Evolutionary conservation across 768 basidiomycete species (phyloP), one percentile per base, ranked within the genome.

Genomic region (Favolaschia claudopus): DNA sequence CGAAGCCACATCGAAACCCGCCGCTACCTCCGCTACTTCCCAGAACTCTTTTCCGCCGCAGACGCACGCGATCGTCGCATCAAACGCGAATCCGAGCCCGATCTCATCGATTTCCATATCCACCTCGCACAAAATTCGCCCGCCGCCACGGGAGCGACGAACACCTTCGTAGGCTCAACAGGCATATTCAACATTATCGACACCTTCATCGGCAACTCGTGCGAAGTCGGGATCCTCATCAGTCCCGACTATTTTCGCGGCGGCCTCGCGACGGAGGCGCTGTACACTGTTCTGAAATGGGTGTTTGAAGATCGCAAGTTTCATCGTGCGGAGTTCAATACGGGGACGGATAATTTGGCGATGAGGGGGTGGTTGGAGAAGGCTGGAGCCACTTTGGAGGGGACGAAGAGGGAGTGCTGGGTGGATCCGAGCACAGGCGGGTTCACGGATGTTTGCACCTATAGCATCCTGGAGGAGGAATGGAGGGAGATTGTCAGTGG

Each of bases 311-410:
- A 78, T 40, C 69, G 69, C 20, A 73, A 72, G 9, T 57, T 82
- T 24, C 79, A 82, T 53, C 70, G 82, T 25, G 74, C 75, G n/a
- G 73, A 75, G 17, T 79, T 82, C 51, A 74, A 78, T 42, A 82
- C 81, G 2, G 71, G 71, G 13, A 69, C 67, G 31, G 76, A 82
- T 40, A 82, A 85, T 60, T 34, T 69, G 29, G 74, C 73, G 0
- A 84, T 84, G 83, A 71, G 77, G 17, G 67, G 68, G 10, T 85
- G 81, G 82, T 64, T 82, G 42, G 80, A 82, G 52, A 75, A 72
- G 17, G 73, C 77, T 13, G 76, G 74, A 4, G 74, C 76, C 20
- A 72, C 70, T 32, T 56, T 78, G 64, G 81, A 82, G 56, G 77
- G 70, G 7, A 61, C 64, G 38, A 69, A 71, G 55, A 74, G 76